Evolutionary conservation across 352 stramenopile genomes (phyloP), one percentile per base, ranked within the genome.

Genomic region (Phytopythium ostracodes): DNA sequence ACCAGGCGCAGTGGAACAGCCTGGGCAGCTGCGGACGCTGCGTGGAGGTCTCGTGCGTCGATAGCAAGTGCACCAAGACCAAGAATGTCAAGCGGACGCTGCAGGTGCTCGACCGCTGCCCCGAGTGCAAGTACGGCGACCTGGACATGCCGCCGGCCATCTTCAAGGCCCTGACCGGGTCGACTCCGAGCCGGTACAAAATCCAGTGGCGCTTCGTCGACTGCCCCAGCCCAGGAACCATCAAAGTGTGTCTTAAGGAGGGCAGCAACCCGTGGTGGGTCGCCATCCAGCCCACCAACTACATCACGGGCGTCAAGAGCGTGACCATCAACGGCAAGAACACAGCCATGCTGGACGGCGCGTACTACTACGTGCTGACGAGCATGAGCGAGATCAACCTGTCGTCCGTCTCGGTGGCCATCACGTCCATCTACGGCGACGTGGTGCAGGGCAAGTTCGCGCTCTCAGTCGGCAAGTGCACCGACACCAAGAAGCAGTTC

Each of bases 1-100:
- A 87, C 71, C 33, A 79, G 22, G 65, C 52, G 2, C 73, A 87
- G 57, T 87, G 72, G 73, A 56, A 79, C 49, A 60, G 63, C n/a
- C 50, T 72, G 12, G 44, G 44, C 8, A 67, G 70, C 51, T 84
- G 77, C 40, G 75, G 77, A 18, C 73, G 71, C 31, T 87, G 77
- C n/a, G 77, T 71, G 27, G 46, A 80, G 56, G 71, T 84, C 4
- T 71, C 56, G 20, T 81, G 73, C 50, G 59, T 67, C 18, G 73
- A 79, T 54, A 50, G 33, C 2, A 36, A 31, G 14, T 81, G 73
- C n/a, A 57, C 56, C 0, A 54, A 47, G 20, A 65, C 65, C 25
- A 67, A 60, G 25, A 70, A 66, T 38, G 59, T 66, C 12, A 64
- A 22, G 50, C 50, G 27, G 10, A 60, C 52, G 2, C 31, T 60